Conservation (phyloP, 306 rosid genomes). For the Rosa chinensis region DNA sequence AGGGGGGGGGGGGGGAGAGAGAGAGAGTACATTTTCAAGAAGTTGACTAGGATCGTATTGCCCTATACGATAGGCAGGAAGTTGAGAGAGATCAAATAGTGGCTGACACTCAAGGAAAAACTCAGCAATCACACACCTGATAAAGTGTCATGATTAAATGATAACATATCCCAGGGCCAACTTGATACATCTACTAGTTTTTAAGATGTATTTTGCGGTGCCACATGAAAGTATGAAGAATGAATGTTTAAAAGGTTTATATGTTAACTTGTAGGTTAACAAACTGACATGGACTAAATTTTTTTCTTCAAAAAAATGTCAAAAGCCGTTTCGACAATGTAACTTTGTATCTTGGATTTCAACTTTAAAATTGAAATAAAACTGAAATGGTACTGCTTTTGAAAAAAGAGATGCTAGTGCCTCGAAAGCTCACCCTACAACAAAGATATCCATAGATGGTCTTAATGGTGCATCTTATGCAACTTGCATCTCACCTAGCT, state of each 20-base stretch:
- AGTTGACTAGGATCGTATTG: conserved; percentile 91
- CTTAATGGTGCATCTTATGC: conserved; percentile 73
- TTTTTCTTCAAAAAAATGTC: background rate
- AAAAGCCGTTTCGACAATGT: background rate
- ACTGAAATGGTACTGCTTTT: background rate
- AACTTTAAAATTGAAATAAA: conserved; percentile 4
- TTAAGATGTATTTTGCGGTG: background rate
- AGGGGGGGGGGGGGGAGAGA: no score
- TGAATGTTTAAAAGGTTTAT: background rate
- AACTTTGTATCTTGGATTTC: background rate
- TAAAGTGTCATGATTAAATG: conserved; percentile 24
- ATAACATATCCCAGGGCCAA: background rate
- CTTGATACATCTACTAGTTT: background rate
- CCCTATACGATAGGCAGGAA: conserved; percentile 97
- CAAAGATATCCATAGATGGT: conserved; percentile 95
- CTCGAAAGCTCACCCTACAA: conserved; percentile 76
- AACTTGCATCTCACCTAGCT: conserved; percentile 85
- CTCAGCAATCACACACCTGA: conserved; percentile 97
- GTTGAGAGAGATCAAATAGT: conserved; percentile 88
- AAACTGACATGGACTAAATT: background rate
- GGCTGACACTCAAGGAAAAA: conserved; percentile 98
- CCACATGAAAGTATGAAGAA: background rate
- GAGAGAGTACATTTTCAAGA: conserved; percentile 54
- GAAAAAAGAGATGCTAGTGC: conserved; percentile 25
- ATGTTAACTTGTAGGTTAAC: background rate